Base-by-base conservation (phyloP, 805 yeast species). In the Nakazawaea ishiwadae region DNA sequence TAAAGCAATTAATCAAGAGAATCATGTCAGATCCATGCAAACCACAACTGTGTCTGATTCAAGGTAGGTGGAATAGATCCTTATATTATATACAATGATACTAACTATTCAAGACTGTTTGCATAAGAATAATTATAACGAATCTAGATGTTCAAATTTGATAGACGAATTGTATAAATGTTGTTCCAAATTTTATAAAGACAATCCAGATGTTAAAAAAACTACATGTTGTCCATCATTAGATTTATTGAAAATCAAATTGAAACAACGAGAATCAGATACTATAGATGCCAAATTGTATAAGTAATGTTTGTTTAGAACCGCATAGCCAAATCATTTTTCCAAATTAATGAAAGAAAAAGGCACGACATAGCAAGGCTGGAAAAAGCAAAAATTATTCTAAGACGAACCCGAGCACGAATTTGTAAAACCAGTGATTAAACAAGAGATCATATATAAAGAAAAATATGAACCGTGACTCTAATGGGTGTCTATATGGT, bases 321-420 rank as follows among this genome's bases (percentile, higher is more conserved):
- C 88, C 84, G 87, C 87, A 77, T 73, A 70, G 77, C 65, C 68
- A 59, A 58, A 57, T 69, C 64, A 68, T 28, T n/a, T n/a, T n/a
- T n/a, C n/a, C n/a, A n/a, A n/a, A n/a, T n/a, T n/a, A n/a, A n/a
- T 48, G 45, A 46, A 54, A 53, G 46, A 52, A 54, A 51, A 52
- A 57, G 31, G 72, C 75, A 67, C 81, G 82, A 69, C 81, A 69
- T 66, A 65, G 63, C 36, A 20, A 56, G 71, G 73, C 75, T 76
- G 72, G 71, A 62, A 59, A 59, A 62, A 71, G 44, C 49, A 37
- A 31, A 17, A 42, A 44, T 48, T 47, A 65, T 85, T 90, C 85
- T 74, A 84, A 93, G 84, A 85, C 66, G 16, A 28, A 84, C 93
- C 93, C 93, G 90, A 85, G 95, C 95, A 85, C 95, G 86, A 75